These are phyloP conservation scores for Citrus reticulata DNA, from an alignment of 345 rosid species.

Conservation along the genomic window DNA sequence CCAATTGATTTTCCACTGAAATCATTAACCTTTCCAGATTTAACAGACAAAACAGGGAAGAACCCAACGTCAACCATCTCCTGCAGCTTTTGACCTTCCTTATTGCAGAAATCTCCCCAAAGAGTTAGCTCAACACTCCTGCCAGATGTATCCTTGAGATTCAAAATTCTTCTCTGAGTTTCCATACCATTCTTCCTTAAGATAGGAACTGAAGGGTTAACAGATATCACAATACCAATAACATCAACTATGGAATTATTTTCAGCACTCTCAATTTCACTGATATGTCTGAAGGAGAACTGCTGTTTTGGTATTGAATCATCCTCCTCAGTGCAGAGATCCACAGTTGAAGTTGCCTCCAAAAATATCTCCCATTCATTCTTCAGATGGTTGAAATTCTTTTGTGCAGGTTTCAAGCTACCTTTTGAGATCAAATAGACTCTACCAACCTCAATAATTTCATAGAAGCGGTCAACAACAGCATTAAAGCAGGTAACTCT, in stretches of 20 bases:
- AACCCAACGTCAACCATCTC: conserved; percentile 66
- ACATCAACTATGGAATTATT: conserved; percentile 74
- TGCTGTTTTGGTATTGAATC: conserved; percentile 81
- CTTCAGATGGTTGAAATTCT: conserved; percentile 85
- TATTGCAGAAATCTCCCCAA: conserved; percentile 91
- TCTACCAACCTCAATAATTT: conserved; percentile 68
- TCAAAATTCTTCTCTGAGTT: conserved; percentile 81
- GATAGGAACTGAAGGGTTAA: conserved; percentile 76
- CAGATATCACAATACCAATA: conserved; percentile 68
- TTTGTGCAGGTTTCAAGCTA: conserved; percentile 80
- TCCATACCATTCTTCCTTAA: conserved; percentile 95
- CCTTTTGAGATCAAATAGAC: conserved; percentile 88
- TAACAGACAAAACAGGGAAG: conserved; percentile 74
- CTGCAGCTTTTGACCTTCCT: conserved; percentile 77
- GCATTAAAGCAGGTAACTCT: conserved; percentile 87
- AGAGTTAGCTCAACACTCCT: conserved; percentile 74
- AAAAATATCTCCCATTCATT: conserved; percentile 87
- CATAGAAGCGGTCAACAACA: conserved; percentile 77
- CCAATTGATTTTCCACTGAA: conserved; percentile 86
- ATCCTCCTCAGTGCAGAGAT: conserved; percentile 78
- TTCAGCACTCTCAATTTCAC: conserved; percentile 77
- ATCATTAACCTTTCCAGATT: conserved; percentile 84
- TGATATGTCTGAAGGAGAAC: conserved; percentile 73
- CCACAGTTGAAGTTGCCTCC: conserved; percentile 76
- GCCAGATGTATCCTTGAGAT: conserved; percentile 77